These are phyloP conservation scores for Dothistroma septosporum DNA, from an alignment of 2,329 filamentous ascomycete species.

Conservation along the genomic window DNA sequence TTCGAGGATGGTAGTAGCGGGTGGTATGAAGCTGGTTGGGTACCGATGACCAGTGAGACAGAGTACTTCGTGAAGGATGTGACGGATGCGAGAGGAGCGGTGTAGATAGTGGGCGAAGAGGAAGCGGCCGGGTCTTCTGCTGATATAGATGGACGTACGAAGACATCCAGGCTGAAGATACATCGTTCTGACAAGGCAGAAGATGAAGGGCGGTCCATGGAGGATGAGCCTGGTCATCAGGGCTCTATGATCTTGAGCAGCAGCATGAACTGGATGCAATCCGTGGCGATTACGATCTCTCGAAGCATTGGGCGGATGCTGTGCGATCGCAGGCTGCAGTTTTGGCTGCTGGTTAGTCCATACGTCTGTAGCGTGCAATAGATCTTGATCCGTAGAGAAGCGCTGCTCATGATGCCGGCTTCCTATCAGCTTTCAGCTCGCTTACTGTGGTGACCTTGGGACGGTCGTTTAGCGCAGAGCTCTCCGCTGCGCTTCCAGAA, in stretches of 20 bases:
- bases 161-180: neutral
- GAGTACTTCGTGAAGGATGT: conserved; percentile 5
- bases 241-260: conserved; percentile 2
- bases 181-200: neutral
- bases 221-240: neutral
- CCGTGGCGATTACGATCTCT: neutral
- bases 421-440: neutral
- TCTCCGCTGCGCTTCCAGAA: neutral
- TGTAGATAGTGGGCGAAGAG: neutral
- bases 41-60: neutral
- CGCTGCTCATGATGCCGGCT: neutral
- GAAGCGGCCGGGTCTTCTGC: neutral
- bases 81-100: neutral
- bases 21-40: conserved; percentile 2
- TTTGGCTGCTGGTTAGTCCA: neutral
- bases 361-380: neutral
- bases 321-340: neutral
- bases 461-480: neutral
- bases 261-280: neutral
- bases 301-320: conserved; percentile 2
- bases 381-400: neutral
- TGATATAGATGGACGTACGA: conserved; percentile 2
- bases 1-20: neutral
- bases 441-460: conserved; percentile 10
- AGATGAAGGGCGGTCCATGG: conserved; percentile 1